A percentile compares a stretch with the other conserved stretches of the same genome.
Conservation (phyloP, 495 filamentous ascomycete genomes). For the Aspergillus nanangensis region DNA sequence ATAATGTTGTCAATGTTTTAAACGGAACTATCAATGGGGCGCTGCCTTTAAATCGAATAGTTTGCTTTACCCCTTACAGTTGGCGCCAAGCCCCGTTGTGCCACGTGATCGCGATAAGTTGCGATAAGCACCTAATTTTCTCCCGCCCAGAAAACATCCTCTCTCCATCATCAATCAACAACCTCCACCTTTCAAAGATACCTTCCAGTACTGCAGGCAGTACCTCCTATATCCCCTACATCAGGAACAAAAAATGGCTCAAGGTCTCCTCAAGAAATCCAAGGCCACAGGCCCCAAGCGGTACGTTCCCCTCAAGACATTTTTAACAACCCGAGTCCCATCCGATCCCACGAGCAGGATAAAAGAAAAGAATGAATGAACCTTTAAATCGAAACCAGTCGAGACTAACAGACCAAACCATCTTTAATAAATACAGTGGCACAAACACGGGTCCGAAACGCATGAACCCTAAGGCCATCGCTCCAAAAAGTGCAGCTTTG, state of each 20-base stretch:
- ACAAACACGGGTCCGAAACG: conserved; percentile 40
- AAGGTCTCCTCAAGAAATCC: conserved; percentile 35
- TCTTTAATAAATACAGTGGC: conserved; percentile 11
- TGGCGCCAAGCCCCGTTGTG: too few relatives aligned
- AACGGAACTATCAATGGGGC: too few relatives aligned
- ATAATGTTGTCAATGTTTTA: too few relatives aligned
- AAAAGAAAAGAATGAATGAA: neutral
- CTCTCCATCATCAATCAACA: neutral
- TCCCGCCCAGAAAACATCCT: neutral
- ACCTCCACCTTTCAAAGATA: neutral
- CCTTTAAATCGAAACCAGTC: neutral
- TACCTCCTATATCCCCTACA: neutral
- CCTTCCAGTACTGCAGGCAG: conserved; percentile 1
- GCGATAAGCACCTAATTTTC: neutral
- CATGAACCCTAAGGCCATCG: conserved; percentile 57
- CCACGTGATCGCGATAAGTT: too few relatives aligned
- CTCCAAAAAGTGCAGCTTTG: conserved; percentile 61
- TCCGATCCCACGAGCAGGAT: neutral
- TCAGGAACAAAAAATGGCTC: conserved; percentile 23
- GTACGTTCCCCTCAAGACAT: conserved; percentile 23
- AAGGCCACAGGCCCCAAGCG: conserved; percentile 26
- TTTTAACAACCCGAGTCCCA: neutral
- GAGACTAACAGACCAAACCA: neutral
- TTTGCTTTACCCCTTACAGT: too few relatives aligned
- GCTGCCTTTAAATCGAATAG: too few relatives aligned